Evolutionary conservation across 306 rosid genomes (phyloP).

Genomic region (Ormosia emarginata): DNA sequence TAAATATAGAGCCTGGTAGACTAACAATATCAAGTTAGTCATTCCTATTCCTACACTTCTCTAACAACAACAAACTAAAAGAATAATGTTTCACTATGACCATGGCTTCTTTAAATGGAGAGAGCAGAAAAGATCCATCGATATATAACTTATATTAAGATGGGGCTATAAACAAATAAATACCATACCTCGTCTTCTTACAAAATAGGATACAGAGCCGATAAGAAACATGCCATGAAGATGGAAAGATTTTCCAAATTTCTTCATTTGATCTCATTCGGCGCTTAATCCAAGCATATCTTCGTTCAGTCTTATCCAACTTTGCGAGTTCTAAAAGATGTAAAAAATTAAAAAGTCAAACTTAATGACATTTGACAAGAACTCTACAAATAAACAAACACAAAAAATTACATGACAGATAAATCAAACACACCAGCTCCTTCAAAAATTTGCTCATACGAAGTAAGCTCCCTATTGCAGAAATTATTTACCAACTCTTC

Average conservation of each 20-base stretch:
- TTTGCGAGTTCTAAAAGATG: slow-evolving; percentile 73
- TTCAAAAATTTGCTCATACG: slow-evolving; percentile 97
- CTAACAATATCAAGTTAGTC: too few relatives aligned
- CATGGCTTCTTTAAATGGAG: slow-evolving; percentile 19
- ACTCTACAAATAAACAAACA: slow-evolving; percentile 11
- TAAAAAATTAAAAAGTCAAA: slow-evolving; percentile 14
- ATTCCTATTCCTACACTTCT: too few relatives aligned
- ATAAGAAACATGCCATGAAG: slow-evolving; percentile 95
- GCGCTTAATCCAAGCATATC: slow-evolving; percentile 99
- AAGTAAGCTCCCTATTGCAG: slow-evolving; percentile 92
- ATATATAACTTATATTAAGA: neutral
- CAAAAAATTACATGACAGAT: slow-evolving; percentile 13
- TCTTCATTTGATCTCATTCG: slow-evolving; percentile 98
- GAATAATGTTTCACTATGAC: slow-evolving; percentile 8
- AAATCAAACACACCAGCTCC: slow-evolving; percentile 81
- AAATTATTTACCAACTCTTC: slow-evolving; percentile 97
- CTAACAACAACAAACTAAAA: neutral
- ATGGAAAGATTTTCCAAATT: slow-evolving; percentile 92
- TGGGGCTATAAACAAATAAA: slow-evolving; percentile 12
- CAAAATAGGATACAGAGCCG: slow-evolving; percentile 92
- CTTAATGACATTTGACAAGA: slow-evolving; percentile 6
- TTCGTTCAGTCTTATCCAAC: slow-evolving; percentile 93
- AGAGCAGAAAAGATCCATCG: neutral
- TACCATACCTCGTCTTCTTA: slow-evolving; percentile 82
- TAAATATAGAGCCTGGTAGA: too few relatives aligned